Evolutionary conservation across 768 basidiomycete genomes (phyloP).

Genomic region (Pleurotus djamor): DNA sequence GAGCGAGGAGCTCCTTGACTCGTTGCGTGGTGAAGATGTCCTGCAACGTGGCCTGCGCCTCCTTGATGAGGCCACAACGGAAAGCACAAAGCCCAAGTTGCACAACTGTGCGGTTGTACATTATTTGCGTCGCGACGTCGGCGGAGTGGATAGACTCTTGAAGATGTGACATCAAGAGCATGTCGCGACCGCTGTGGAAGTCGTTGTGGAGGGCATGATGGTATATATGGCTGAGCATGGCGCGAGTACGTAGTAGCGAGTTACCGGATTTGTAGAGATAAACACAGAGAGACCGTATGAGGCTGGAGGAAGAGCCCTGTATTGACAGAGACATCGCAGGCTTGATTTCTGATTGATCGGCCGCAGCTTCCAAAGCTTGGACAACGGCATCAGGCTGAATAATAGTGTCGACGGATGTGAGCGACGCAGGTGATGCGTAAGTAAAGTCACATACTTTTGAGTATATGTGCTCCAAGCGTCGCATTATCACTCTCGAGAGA

Average conservation of each 20-base stretch:
- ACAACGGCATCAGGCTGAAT: slow-evolving; percentile 88
- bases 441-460: too few species aligned
- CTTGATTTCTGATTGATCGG: slow-evolving; percentile 53
- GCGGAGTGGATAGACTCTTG: slow-evolving; percentile 96
- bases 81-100: slow-evolving; percentile 98
- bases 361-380: slow-evolving; percentile 79
- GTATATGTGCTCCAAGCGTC: slow-evolving; percentile 96
- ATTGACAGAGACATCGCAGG: slow-evolving; percentile 60
- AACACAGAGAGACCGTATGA: slow-evolving; percentile 88
- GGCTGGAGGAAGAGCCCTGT: slow-evolving; percentile 58
- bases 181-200: slow-evolving; percentile 95
- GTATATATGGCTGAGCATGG: slow-evolving; percentile 97
- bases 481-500: slow-evolving; percentile 87
- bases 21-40: slow-evolving; percentile 97
- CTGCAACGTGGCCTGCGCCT: slow-evolving; percentile 88
- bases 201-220: slow-evolving; percentile 96
- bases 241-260: slow-evolving; percentile 90
- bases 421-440: too few species aligned
- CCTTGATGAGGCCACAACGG: slow-evolving; percentile 91
- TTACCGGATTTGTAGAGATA: slow-evolving; percentile 92
- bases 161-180: slow-evolving; percentile 98
- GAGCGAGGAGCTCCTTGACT: slow-evolving; percentile 95
- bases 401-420: slow-evolving; percentile 1
- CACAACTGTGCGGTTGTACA: slow-evolving; percentile 97
- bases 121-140: slow-evolving; percentile 95